Base-by-base conservation (phyloP, 495 filamentous ascomycete genomes). In the Niebla homalea region DNA sequence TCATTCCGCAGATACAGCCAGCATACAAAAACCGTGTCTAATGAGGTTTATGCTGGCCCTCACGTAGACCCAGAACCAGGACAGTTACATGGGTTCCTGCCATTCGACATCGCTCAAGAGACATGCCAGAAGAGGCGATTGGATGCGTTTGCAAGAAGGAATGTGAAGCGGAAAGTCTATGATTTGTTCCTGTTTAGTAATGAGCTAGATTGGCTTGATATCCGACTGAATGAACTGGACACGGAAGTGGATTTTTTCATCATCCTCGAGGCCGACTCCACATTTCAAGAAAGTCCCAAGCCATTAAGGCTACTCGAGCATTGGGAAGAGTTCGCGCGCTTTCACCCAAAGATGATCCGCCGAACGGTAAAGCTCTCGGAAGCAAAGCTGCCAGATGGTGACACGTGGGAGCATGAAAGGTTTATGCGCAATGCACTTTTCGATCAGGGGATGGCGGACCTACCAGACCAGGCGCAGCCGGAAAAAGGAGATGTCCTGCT, bases 191-290 rank as follows among this genome's bases (percentile, higher is more conserved):
- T 76, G 59, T 53, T 78, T 54, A 74, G 72, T 57, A 72, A 67
- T 15, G 76, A 77, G 62, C 67, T 77, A 21, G 75, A 78, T 54
- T 74, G 71, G 68, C 64, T 79, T 51, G 75, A 79, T 48, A 71
- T 79, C 48, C 72, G 73, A 20, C 62, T 79, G n/a, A 67, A 76
- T 61, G 68, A 66, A 36, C 67, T 71, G 25, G 68, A 67, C 40
- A 48, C 65, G 40, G 53, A 64, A 16, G 71, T 79, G 39, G 76
- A 79, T 60, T 78, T 76, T 60, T 78, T 75, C 53, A 67, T 79
- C 57, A 65, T 79, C 19, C 69, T 77, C 16, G 76, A 78, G 60
- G 61, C 67, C 15, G 48, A 50, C 49, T 64, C 60, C 50, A 76
- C 73, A 7, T 77, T 77, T 51, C 76, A 73, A 8, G 65, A 66